A percentile compares a stretch with the other conserved stretches of the same genome.
Conservation (phyloP, 495 filamentous ascomycete genomes). For the Niebla homalea region DNA sequence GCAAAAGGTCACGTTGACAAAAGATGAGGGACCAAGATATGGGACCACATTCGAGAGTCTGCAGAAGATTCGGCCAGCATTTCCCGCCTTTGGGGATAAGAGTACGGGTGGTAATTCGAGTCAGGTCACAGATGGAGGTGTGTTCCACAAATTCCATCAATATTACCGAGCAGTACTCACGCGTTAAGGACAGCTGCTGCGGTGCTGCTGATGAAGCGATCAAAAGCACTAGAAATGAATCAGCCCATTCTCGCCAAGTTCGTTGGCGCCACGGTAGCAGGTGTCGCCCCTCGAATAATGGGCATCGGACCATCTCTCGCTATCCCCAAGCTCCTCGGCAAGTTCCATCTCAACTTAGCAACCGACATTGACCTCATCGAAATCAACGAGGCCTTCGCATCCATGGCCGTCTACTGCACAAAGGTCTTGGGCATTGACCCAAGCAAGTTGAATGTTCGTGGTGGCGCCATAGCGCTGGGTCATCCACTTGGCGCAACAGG, state of each 20-base stretch:
- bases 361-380: constrained; percentile 77
- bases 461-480: constrained; percentile 67
- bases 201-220: constrained; percentile 85
- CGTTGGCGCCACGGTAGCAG: constrained; percentile 79
- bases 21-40: constrained; percentile 78
- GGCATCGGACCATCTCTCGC: constrained; percentile 89
- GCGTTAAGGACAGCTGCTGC: constrained; percentile 49
- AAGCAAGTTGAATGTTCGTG: constrained; percentile 78
- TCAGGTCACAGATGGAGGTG: constrained; percentile 85
- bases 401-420: constrained; percentile 90
- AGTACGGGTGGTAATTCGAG: constrained; percentile 91
- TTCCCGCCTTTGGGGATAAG: constrained; percentile 75
- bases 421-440: constrained; percentile 63
- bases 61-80: constrained; percentile 78
- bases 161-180: background rate
- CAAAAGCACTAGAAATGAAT: constrained; percentile 70
- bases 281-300: constrained; percentile 87
- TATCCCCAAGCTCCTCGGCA: constrained; percentile 81
- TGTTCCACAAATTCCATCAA: constrained; percentile 6
- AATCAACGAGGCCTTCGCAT: constrained; percentile 95
- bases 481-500: constrained; percentile 77
- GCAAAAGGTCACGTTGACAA: constrained; percentile 61
- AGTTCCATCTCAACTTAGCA: constrained; percentile 63
- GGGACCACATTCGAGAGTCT: constrained; percentile 78
- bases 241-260: constrained; percentile 93